Conservation (phyloP, 75 land plant genomes). For the Picea glauca region DNA sequence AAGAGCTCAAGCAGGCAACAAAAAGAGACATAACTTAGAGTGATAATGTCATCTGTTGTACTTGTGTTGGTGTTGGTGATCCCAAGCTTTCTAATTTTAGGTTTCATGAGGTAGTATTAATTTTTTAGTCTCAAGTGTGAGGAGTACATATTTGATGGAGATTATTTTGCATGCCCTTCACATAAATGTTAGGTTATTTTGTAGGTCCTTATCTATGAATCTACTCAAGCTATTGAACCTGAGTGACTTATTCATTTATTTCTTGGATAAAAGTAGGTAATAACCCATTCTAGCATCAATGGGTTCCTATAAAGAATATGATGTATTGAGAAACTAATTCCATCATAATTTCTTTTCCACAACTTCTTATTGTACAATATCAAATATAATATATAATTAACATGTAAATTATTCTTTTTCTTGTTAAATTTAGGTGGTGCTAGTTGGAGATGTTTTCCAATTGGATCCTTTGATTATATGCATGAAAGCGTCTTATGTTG, state of each 20-base stretch:
- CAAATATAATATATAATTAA: too few relatives aligned
- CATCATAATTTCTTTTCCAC: too few relatives aligned
- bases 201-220: constrained; percentile 97
- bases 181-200: not conserved
- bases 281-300: not conserved
- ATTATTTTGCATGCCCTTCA: not conserved
- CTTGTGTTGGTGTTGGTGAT: constrained; percentile 99
- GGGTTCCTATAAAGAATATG: too few relatives aligned
- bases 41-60: constrained; percentile 99
- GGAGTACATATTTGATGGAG: not conserved
- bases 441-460: constrained; percentile 99
- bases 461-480: constrained; percentile 99
- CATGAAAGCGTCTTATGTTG: constrained; percentile 96
- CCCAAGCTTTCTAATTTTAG: constrained; percentile 91
- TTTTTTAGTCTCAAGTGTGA: not conserved
- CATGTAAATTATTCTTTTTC: not conserved
- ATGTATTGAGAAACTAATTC: not conserved
- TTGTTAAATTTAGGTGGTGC: constrained; percentile 56
- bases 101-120: constrained; percentile 73
- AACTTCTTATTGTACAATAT: too few relatives aligned
- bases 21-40: constrained; percentile 96
- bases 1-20: constrained; percentile 94
- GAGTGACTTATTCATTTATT: constrained; percentile 98
- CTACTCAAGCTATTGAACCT: constrained; percentile 98
- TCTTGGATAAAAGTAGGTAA: constrained; percentile 95